Evolutionary conservation across 2,329 filamentous ascomycete species (phyloP).

Genomic region (Pseudodiploospora longispora): DNA sequence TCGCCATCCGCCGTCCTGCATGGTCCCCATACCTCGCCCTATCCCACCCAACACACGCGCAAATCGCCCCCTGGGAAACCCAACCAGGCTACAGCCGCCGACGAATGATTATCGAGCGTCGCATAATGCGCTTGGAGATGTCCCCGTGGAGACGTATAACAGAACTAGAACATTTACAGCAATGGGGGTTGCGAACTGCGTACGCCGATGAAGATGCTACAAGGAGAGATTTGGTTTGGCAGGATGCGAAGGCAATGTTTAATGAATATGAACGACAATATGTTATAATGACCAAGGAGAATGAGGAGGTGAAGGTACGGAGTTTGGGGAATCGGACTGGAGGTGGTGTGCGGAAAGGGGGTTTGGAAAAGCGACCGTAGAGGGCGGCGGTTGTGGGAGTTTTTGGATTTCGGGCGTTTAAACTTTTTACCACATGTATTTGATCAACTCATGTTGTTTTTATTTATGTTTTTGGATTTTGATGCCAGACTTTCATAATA

Average conservation of each 20-base stretch:
- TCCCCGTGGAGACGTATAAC: slow-evolving; percentile 7
- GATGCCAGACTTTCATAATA: no score
- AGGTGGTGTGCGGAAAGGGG: no score
- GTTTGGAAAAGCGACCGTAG: no score
- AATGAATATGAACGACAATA: neutral
- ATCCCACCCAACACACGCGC: slow-evolving; percentile 3
- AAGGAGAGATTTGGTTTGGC: slow-evolving; percentile 9
- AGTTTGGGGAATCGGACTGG: no score
- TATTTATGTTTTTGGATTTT: no score
- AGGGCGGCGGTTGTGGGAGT: no score
- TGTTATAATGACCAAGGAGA: neutral
- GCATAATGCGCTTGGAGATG: slow-evolving; percentile 9
- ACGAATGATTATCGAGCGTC: slow-evolving; percentile 7
- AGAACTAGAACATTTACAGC: slow-evolving; percentile 13
- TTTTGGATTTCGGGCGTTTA: no score
- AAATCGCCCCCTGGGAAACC: slow-evolving; percentile 11
- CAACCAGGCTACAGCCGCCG: neutral
- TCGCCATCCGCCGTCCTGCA: slow-evolving; percentile 14
- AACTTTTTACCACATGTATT: no score
- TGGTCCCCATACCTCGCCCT: slow-evolving; percentile 14
- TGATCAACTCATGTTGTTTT: no score
- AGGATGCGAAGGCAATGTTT: slow-evolving; percentile 9
- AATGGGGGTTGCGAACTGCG: slow-evolving; percentile 7
- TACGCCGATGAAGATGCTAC: slow-evolving; percentile 12
- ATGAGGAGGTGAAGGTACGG: neutral